Conservation (phyloP, 129 eudicot genomes). For the Glebionis coronaria region DNA sequence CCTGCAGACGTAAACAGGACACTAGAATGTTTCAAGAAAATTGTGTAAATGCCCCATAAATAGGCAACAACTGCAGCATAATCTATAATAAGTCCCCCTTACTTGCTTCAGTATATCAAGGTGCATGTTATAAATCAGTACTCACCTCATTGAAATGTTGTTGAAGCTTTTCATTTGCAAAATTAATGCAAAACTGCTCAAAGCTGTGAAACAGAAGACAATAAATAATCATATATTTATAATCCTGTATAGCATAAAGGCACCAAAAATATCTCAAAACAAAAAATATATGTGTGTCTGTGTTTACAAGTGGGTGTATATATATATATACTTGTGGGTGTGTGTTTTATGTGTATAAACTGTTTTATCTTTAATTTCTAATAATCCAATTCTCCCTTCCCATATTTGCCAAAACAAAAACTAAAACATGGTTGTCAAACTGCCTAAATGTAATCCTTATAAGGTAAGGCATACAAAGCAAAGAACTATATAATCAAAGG, state of each 20-base stretch:
- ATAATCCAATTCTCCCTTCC: too few relatives aligned
- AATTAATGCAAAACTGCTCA: constrained; percentile 97
- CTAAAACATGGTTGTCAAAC: neutral
- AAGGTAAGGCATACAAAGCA: constrained; percentile 15
- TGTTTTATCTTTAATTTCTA: too few relatives aligned
- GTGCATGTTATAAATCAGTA: constrained; percentile 16
- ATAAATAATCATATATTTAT: constrained; percentile 6
- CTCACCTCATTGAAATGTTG: constrained; percentile 98
- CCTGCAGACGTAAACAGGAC: neutral
- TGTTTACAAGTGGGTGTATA: too few relatives aligned
- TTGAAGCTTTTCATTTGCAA: constrained; percentile 99
- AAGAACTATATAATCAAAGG: constrained; percentile 14
- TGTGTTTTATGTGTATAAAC: too few relatives aligned
- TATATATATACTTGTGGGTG: too few relatives aligned
- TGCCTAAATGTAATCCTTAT: neutral
- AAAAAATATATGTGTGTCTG: too few relatives aligned
- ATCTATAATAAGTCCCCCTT: neutral
- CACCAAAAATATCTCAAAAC: too few relatives aligned
- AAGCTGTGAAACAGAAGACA: constrained; percentile 48
- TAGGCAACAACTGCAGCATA: neutral
- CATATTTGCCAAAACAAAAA: neutral
- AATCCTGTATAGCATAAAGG: neutral
- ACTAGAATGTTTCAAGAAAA: constrained; percentile 8
- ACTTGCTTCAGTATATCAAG: neutral
- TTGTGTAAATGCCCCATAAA: neutral